Evolutionary conservation across 2,329 filamentous ascomycete species (phyloP), one percentile per base, ranked within the genome.

Genomic region (Ophiostoma pallidulum): DNA sequence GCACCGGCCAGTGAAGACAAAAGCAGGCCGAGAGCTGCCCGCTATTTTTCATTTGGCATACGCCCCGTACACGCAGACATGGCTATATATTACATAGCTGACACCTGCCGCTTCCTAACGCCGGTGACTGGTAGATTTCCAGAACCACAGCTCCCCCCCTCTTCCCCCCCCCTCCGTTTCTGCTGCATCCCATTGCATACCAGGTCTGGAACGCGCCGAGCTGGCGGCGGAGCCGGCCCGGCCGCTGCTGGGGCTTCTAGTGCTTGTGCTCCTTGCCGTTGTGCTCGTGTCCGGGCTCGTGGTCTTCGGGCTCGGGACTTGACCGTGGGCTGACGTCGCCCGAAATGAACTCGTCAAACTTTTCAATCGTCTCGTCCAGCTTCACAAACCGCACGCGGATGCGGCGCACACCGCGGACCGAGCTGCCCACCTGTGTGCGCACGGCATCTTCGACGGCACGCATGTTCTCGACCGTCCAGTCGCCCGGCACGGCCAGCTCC

Each of bases 331-430:
- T 79, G 9, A 84, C 68, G 53, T 84, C 75, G 3, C 77, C 76
- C 2, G 74, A 66, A 53, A 90, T 85, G 58, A 89, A 90, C 63
- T 97, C 89, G 61, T 94, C 86, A 51, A 85, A 81, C 58, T 66
- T 69, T 35, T 69, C 69, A 26, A 70, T 64, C 12, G 69, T 64
- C 24, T 74, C 72, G 16, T 85, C 81, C 56, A 78, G 78, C 32
- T 84, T 77, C 26, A 92, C 78, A 61, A 97, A 97, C 36, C 89
- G 81, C 44, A 97, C 76, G 52, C 85, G 83, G 29, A 98, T 77
- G 53, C 85, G 79, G 63, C 88, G 82, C 33, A 92, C 87, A 1
- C 92, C 91, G 51, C 86, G 79, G 13, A 96, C 86, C 56, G 84
- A 86, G 52, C 73, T 70, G 24, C 86, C 88, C 22, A 96, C 75